Percentiles rank a stretch among this genome's conserved stretches.
Conservation (phyloP, 2,329 filamentous ascomycete species). For the Exophiala oligosperma region DNA sequence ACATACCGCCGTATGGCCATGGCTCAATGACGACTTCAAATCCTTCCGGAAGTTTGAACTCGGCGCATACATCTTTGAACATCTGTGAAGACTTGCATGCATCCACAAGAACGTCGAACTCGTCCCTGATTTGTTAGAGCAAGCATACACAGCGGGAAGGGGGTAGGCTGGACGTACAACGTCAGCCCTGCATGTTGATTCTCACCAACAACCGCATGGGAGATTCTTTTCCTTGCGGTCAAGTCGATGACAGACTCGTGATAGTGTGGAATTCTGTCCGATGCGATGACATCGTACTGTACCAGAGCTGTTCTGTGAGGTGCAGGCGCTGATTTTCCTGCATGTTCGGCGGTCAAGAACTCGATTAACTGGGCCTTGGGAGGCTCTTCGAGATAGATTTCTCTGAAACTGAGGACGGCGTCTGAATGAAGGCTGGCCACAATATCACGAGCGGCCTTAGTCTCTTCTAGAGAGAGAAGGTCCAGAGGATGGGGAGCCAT, state of each 20-base stretch:
- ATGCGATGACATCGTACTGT: slow-evolving; percentile 58
- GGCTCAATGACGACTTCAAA: slow-evolving; percentile 53
- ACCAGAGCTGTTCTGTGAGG: slow-evolving; percentile 54
- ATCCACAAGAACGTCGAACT: slow-evolving; percentile 50
- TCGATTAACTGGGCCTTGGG: slow-evolving; percentile 49
- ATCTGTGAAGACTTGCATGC: slow-evolving; percentile 53
- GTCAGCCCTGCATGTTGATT: slow-evolving; percentile 49
- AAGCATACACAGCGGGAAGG: neutral
- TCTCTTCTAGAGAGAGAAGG: slow-evolving; percentile 57
- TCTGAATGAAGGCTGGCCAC: slow-evolving; percentile 44
- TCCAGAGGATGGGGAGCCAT: slow-evolving; percentile 53
- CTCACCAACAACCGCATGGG: slow-evolving; percentile 48
- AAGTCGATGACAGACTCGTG: slow-evolving; percentile 56
- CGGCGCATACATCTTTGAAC: slow-evolving; percentile 53
- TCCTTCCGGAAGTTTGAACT: slow-evolving; percentile 55
- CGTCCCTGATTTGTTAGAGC: slow-evolving; percentile 25
- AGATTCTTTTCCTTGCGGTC: slow-evolving; percentile 41
- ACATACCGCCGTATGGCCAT: slow-evolving; percentile 58
- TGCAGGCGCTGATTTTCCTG: slow-evolving; percentile 43
- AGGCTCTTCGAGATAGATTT: slow-evolving; percentile 54
- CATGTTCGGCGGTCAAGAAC: slow-evolving; percentile 52
- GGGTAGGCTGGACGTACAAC: slow-evolving; percentile 28
- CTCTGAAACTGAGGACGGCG: slow-evolving; percentile 45
- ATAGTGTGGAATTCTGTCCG: slow-evolving; percentile 54
- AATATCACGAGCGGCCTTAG: slow-evolving; percentile 51